Conservation (phyloP, 2,329 filamentous ascomycete genomes). For the Colletotrichum horii region DNA sequence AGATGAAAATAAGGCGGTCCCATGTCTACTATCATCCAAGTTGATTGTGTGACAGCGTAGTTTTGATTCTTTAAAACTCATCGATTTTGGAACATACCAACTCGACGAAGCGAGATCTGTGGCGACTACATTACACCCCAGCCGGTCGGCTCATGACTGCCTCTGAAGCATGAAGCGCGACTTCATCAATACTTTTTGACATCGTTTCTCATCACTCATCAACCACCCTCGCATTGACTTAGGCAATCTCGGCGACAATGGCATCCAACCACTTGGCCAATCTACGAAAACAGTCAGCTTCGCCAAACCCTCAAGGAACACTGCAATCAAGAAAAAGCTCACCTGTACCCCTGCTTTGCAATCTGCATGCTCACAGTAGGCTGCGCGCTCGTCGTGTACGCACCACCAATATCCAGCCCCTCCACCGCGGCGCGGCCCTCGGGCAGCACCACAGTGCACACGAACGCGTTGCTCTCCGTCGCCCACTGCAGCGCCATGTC, state of each 20-base stretch:
- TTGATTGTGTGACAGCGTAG: background rate
- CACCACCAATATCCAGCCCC: constrained; percentile 41
- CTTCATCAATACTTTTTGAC: background rate
- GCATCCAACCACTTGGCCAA: constrained; percentile 19
- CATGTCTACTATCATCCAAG: too few relatives aligned
- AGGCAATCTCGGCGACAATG: constrained; percentile 11
- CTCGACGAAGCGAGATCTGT: background rate
- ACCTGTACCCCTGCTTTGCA: constrained; percentile 45
- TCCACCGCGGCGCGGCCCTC: constrained; percentile 42
- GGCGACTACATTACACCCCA: background rate
- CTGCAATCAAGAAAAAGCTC: background rate
- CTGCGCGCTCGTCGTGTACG: constrained; percentile 42
- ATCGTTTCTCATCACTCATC: background rate
- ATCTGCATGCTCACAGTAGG: constrained; percentile 47
- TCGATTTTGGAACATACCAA: rapidly evolving
- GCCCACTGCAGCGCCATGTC: constrained; percentile 43
- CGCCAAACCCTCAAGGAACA: too few relatives aligned
- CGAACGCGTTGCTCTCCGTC: constrained; percentile 44
- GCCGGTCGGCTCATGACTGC: background rate
- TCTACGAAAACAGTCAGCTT: background rate
- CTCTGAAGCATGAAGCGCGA: background rate
- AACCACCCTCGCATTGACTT: background rate
- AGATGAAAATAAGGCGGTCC: background rate
- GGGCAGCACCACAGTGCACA: constrained; percentile 47
- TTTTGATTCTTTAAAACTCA: background rate